Evolutionary conservation across 1,284 basidiomycete species (phyloP), one percentile per base, ranked within the genome.

Genomic region (Ganoderma sp.): DNA sequence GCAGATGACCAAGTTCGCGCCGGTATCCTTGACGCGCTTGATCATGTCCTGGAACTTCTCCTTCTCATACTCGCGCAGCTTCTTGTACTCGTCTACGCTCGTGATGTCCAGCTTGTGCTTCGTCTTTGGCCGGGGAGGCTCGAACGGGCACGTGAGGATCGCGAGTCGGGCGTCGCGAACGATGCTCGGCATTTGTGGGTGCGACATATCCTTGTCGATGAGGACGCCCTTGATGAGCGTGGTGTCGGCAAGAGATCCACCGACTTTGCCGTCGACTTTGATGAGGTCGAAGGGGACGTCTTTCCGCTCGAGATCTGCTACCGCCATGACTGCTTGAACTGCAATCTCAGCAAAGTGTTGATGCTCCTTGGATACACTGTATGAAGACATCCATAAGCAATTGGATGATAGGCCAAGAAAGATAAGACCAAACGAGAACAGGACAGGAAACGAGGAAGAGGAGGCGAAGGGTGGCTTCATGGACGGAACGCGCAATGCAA

Each of bases 41-140:
- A 99, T 99, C 98, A 99, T 99, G 77, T 96, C 92, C 74, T 89
- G 86, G 77, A 99, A 99, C 83, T 97, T 99, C 77, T 93, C 91
- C 82, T 94, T 94, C 83, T 99, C 98, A 79, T 99, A 99, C 71
- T 92, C 92, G 73, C 95, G 88, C 73, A 99, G 85, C 80, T 96
- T 97, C 80, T 94, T 95, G 87, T 94, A 99, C 84, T 99, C 98
- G 61, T 99, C 97, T n/a, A 98, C 97, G 71, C 88, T 92, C 65
- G 95, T 96, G 78, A 99, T 99, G 78, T 99, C 97, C 60, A 99
- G 85, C 82, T 99, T 97, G 82, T 99, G 97, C 84, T 99, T 99
- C 25, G 97, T 99, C 86, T 99, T 99, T 61, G 97, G 97, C 48
- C 98, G 91, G 15, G 98, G 97, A 12, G 97, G 97, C 80, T 99